Conservation (phyloP, 768 basidiomycete genomes). For the Dictyophora rubrovolvata region DNA sequence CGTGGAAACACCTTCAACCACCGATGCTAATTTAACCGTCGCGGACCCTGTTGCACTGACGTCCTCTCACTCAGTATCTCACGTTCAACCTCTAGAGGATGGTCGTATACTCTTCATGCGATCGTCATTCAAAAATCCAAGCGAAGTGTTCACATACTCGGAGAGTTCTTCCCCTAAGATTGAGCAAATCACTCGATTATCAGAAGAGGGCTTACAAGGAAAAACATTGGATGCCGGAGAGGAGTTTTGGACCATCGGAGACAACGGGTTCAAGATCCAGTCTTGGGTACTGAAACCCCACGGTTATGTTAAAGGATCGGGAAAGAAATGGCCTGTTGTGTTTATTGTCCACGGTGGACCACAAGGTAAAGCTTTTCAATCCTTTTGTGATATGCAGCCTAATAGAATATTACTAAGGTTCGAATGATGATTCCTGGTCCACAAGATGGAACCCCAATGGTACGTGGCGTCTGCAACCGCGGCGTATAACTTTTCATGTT, state of each 20-base stretch:
- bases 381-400: background rate
- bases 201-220: slow-evolving; percentile 40
- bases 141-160: slow-evolving; percentile 62
- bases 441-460: slow-evolving; percentile 89
- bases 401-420: slow-evolving; percentile 27
- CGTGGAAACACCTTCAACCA: slow-evolving; percentile 34
- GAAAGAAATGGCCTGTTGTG: slow-evolving; percentile 62
- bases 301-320: slow-evolving; percentile 43
- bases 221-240: slow-evolving; percentile 58
- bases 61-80: slow-evolving; percentile 43
- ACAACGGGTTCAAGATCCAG: slow-evolving; percentile 63
- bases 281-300: slow-evolving; percentile 79
- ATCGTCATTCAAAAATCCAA: slow-evolving; percentile 69
- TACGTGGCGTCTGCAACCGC: slow-evolving; percentile 17
- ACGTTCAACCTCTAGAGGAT: slow-evolving; percentile 48
- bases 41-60: slow-evolving; percentile 57
- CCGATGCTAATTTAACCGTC: slow-evolving; percentile 35
- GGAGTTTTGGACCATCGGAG: slow-evolving; percentile 87
- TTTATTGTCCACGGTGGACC: slow-evolving; percentile 54
- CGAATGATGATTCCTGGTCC: slow-evolving; percentile 88
- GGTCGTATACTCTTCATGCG: slow-evolving; percentile 61
- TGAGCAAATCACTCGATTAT: slow-evolving; percentile 56
- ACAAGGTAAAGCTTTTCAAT: slow-evolving; percentile 24
- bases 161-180: slow-evolving; percentile 35
- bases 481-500: background rate